Conservation (phyloP, 805 yeast species). For the Myxozyma neotropica region DNA sequence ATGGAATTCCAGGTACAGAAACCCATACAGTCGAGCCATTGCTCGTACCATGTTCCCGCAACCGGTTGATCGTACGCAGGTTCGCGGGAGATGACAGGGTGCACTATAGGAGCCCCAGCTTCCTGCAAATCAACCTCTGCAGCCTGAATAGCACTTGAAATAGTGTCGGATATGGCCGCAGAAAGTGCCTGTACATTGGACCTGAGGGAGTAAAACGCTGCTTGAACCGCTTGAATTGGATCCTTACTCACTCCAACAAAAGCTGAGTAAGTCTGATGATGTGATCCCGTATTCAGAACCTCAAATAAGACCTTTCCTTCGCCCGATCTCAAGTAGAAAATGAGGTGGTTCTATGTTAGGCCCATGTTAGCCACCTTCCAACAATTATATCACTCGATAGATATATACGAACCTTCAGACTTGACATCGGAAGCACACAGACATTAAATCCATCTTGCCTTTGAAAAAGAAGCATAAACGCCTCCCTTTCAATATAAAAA, state of each 20-base stretch:
- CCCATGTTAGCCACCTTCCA: not conserved
- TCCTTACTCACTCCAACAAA: conserved; percentile 33
- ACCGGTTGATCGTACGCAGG: conserved; percentile 10
- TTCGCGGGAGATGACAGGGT: not conserved
- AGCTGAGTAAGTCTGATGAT: conserved; percentile 22
- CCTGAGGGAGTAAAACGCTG: conserved; percentile 25
- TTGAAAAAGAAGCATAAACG: conserved; percentile 24
- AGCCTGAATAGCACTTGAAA: not conserved
- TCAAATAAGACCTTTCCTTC: conserved; percentile 21
- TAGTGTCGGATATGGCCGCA: not conserved
- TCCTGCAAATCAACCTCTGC: not conserved
- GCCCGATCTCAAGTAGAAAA: conserved; percentile 23
- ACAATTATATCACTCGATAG: too few species aligned
- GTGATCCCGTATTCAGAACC: conserved; percentile 26
- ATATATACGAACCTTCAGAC: conserved; percentile 19
- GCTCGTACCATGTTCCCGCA: conserved; percentile 29
- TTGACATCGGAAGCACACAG: conserved; percentile 35
- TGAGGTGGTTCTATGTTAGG: conserved; percentile 2
- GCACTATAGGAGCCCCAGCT: not conserved
- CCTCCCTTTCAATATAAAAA: conserved; percentile 24
- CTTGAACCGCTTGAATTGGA: conserved; percentile 27
- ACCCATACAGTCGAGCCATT: conserved; percentile 39
- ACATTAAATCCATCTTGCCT: conserved; percentile 37
- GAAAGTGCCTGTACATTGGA: conserved; percentile 8
- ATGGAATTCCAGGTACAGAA: conserved; percentile 43